Base-by-base conservation (phyloP, 2,329 filamentous ascomycete genomes). In the Penicillium polonicum region DNA sequence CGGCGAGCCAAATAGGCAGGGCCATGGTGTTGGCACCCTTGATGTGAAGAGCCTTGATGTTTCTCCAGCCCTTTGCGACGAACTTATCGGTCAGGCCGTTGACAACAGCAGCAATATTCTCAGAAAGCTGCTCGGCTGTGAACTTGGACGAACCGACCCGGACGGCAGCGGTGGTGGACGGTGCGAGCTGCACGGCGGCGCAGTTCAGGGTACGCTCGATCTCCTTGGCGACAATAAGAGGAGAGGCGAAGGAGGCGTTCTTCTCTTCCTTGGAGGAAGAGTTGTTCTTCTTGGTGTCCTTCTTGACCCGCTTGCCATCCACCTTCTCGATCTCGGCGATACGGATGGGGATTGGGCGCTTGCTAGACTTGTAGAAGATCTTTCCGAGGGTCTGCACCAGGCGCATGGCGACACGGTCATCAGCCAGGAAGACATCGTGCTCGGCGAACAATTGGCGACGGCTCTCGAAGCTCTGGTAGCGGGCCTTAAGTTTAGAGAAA, bases 351-450 rank as follows among this genome's bases (percentile, higher is more conserved):
- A 99, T 86, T 10, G 94, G 94, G 39, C 93, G 84, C 83, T 97
- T 97, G 62, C 79, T 78, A 17, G 88, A 90, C 79, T 92, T 89
- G 84, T 94, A 97, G 76, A 99, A 97, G 2, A 88, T 88, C 80
- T 96, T 97, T 67, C 93, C 94, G 13, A 99, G 85, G 3, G 87
- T 80, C 63, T 85, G 84, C 56, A 92, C 91, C 59, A 97, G 82
- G 59, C 83, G 80, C 58, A 83, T 84, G 61, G 87, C 79, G 55
- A 99, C 89, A 48, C 94, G 84, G 71, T 96, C 90, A 74, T 99
- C 94, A 52, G 90, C 93, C 57, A 99, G 83, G 79, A 99, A 97
- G 56, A 97, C 80, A 73, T 97, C 94, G 76, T 97, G 91, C 75
- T 96, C 91, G 44, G 86, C 80, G 61, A 88, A 84, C 36, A 99